Evolutionary conservation across 441 rosid genomes (phyloP), one percentile per base, ranked within the genome.

Genomic region (Populus hybrid): DNA sequence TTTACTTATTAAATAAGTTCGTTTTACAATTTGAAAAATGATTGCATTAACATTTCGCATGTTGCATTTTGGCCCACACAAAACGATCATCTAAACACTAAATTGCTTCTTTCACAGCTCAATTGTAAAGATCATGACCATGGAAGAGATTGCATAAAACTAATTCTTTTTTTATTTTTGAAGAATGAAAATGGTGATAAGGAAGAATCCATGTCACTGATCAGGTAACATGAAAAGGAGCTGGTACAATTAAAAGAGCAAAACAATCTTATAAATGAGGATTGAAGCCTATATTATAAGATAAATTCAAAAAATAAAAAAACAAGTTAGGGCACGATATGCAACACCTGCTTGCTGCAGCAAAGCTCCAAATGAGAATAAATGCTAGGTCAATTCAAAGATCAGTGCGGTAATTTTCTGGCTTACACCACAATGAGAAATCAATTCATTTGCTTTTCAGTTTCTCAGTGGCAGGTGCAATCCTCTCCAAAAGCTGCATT

Each of bases 371-470:
- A 74, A n/a, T 24, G 40, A 73, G 64, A 53, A 42, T 29, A 7
- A 50, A 42, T 64, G 20, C 35, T 28, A n/a, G 33, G 68, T 45
- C 72, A 79, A 38, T 69, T 92, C 85, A 93, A 72, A 91, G 79
- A 45, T 89, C 91, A 16, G 94, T 89, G 33, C 31, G 84, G 81
- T 95, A 95, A 74, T 89, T 86, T 74, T 90, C 93, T 0, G 98
- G 99, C 85, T 95, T 92, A 85, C 82, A 95, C 98, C 99, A 92
- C 67, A 83, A 72, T 4, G 98, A 93, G 85, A 93, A 95, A 85
- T 95, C 93, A 9, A 89, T 87, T 84, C 97, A 96, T 85, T 93
- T 90, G 71, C 72, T 77, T 85, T 91, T 93, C 80, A 93, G 85
- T 66, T 88, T 85, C 87, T 92, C 93, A 14, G 98, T 95, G 9